Base-by-base conservation (phyloP, 345 rosid species). In the Durio zibethinus region DNA sequence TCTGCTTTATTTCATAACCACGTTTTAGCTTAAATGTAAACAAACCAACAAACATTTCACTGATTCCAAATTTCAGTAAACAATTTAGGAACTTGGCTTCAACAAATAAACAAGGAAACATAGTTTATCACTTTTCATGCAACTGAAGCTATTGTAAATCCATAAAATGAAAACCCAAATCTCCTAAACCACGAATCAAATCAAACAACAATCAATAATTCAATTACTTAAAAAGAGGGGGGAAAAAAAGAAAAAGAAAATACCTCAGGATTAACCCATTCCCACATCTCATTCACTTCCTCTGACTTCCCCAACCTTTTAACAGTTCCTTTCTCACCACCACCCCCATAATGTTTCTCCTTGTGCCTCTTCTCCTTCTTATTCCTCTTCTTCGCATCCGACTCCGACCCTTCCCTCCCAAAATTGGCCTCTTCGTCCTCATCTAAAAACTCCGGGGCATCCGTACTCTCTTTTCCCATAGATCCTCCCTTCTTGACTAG, bases 221-320 rank as follows among this genome's bases (percentile, higher is more conserved):
- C 63, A 43, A 79, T 75, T 65, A 48, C 20, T 40, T 4, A 61
- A 18, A 11, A 14, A 20, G n/a, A n/a, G n/a, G n/a, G n/a, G n/a
- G n/a, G n/a, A n/a, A n/a, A n/a, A n/a, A n/a, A n/a, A n/a, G n/a
- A 6, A 20, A 54, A 68, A 42, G 4, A 57, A 72, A 48, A 38
- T 75, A 93, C 99, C 94, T 93, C 97, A 18, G 99, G 94, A 84
- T 95, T 92, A 63, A 77, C 74, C 79, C 94, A 91, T 35, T 92
- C 87, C 99, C 99, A 96, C 98, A 96, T 92, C 92, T 93, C 99
- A 74, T 91, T 88, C 29, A 96, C 90, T 80, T 92, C 97, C 6
- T 81, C 86, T 1, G 85, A 80, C 76, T 78, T 79, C 65, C 86
- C 88, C 0, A 84, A 67, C 72, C 84, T 87, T 11, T 81, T 75